Percentiles rank a stretch among this genome's conserved stretches.
These are phyloP conservation scores for Lathyrus tuberosus DNA, from an alignment of 306 rosid genomes.

Conservation along the genomic window DNA sequence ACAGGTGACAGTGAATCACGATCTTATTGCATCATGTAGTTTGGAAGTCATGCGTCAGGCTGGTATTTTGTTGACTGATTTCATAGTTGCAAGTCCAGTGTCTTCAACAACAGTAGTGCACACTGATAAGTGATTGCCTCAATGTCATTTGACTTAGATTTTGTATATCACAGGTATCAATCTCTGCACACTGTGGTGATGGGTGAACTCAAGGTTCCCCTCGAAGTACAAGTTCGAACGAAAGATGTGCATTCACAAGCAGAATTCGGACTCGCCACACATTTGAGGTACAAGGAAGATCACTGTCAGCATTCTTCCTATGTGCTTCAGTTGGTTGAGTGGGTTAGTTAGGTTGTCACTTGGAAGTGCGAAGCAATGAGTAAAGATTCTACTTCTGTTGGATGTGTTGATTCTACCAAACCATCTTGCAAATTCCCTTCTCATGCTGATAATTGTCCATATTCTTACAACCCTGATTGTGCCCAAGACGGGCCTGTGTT, in stretches of 20 bases:
- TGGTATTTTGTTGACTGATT: too few species aligned
- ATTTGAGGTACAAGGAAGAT: conserved; percentile 99
- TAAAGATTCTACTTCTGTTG: conserved; percentile 60
- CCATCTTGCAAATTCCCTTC: too few species aligned
- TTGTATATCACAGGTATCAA: conserved; percentile 62
- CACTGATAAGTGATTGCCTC: conserved; percentile 1
- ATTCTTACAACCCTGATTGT: too few species aligned
- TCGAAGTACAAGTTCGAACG: conserved; percentile 94
- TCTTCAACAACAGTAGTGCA: neutral
- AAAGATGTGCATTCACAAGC: conserved; percentile 96
- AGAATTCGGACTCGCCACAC: conserved; percentile 97
- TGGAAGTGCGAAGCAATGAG: conserved; percentile 98
- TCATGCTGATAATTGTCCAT: too few species aligned
- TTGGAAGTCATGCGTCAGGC: too few species aligned
- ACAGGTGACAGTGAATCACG: too few species aligned
- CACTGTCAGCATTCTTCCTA: conserved; percentile 84
- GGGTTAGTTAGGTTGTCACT: conserved; percentile 99
- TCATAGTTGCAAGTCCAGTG: too few species aligned
- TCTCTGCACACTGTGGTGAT: conserved; percentile 92
- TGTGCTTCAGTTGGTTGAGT: conserved; percentile 99
- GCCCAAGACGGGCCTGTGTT: too few species aligned
- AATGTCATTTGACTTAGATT: conserved; percentile 34
- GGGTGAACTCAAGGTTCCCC: conserved; percentile 73
- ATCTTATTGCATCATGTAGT: too few species aligned
- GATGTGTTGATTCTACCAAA: too few species aligned